phyloP scores from a whole-genome alignment of 192 early-diverging fungal genomes.

The Fimicolochytrium jonesii region DNA sequence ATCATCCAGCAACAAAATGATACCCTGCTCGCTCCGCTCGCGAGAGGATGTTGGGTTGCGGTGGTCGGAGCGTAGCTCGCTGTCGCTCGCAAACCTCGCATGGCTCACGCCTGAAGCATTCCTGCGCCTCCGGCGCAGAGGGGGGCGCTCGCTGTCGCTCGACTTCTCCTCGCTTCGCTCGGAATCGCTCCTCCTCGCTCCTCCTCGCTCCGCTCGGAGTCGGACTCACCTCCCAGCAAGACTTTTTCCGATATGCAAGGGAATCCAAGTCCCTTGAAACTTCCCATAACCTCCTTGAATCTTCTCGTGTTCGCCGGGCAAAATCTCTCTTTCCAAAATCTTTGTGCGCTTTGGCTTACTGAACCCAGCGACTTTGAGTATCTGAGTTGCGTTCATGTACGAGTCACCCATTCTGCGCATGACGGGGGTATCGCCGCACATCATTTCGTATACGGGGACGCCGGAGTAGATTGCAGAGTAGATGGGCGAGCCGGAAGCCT shows the following conservation, averaged over 20 bases:
- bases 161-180: no score
- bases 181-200: no score
- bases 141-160: no score
- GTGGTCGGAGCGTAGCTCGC: neutral
- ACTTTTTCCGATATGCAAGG: no score
- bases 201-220: no score
- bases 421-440: constrained; percentile 62
- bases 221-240: no score
- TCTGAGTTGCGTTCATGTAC: constrained; percentile 93
- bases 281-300: constrained; percentile 91
- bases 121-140: no score
- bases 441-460: constrained; percentile 72
- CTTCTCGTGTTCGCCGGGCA: constrained; percentile 84
- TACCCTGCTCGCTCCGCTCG: neutral
- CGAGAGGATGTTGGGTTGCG: no score
- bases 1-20: neutral
- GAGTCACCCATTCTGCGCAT: constrained; percentile 76
- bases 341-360: constrained; percentile 85
- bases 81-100: no score
- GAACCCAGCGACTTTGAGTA: constrained; percentile 93
- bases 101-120: no score
- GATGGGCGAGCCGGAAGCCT: constrained; percentile 1
- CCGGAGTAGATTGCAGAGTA: constrained; percentile 45
- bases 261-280: constrained; percentile 50
- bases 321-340: constrained; percentile 86